Percentiles rank a stretch among this genome's conserved stretches.
These are phyloP conservation scores for Solanum arcanum DNA, from an alignment of 257 asterid species.

Conservation along the genomic window DNA sequence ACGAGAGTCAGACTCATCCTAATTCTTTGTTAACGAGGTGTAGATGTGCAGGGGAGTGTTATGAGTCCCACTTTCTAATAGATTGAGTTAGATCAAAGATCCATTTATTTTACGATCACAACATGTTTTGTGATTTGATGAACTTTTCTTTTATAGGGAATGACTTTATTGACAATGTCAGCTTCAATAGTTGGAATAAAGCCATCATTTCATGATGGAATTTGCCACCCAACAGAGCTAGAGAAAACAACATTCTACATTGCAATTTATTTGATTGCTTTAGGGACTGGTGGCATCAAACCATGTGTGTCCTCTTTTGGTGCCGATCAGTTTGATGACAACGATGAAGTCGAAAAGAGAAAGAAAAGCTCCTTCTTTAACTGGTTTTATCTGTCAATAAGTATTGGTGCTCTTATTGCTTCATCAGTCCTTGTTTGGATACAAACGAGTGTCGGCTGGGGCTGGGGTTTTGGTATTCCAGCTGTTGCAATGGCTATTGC, in stretches of 20 bases:
- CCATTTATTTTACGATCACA: background rate
- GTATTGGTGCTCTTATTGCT: background rate
- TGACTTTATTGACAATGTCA: conserved; percentile 58
- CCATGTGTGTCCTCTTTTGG: background rate
- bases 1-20: background rate
- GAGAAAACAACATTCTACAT: background rate
- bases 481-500: background rate
- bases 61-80: background rate
- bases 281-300: background rate
- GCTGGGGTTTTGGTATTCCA: background rate
- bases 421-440: background rate
- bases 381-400: background rate
- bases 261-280: background rate
- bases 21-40: background rate
- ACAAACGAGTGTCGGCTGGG: background rate
- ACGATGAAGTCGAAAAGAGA: background rate
- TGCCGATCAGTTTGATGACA: background rate
- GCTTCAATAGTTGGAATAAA: conserved; percentile 49
- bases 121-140: background rate
- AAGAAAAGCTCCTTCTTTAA: background rate
- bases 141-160: conserved; percentile 36
- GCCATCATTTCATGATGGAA: conserved; percentile 29
- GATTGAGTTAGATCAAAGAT: background rate
- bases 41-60: background rate
- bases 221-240: conserved; percentile 36